Evolutionary conservation across 2,329 filamentous ascomycete genomes (phyloP), one percentile per base, ranked within the genome.

Genomic region (Sclerotiophoma versabilis): DNA sequence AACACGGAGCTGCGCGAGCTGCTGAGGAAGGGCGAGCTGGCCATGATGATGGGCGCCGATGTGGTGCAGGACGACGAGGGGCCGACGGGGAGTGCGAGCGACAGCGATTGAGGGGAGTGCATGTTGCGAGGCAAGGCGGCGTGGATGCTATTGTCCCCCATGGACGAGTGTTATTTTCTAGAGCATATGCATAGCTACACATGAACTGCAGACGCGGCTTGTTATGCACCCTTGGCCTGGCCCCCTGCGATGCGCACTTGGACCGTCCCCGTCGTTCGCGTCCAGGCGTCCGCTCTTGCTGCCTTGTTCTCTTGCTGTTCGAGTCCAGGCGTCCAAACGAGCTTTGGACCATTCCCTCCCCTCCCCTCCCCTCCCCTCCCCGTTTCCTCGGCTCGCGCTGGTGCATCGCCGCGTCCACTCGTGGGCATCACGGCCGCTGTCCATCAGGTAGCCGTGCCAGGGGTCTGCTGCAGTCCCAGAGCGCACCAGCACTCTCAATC

Each of bases 11-110:
- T 93, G 48, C 79, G 82, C 60, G 80, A 83, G 37, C 76, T 89
- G 53, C 83, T 93, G 68, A 81, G 87, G 75, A 85, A 86, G 76
- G 88, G 89, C 58, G 88, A 92, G 78, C 89, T 90, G 68, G 80
- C 84, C 6, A 74, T 81, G 60, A 73, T 72, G 57, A 76, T 75
- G 17, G 78, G 75, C 4, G 76, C 75, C 7, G 80, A 83, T 70
- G 75, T 81, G 17, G 78, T 82, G n/a, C 65, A 73, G 33, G 79
- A 80, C 39, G 79, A 81, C 27, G 79, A 79, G 42, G 79, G 67
- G 9, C 77, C 76, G 20, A 75, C 73, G 10, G 80, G 78, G 9
- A 82, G 79, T 54, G 80, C 76, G 57, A 82, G 79, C 60, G 80
- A 82, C 54, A 76, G 73, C 59, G 75, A 77, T 46, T 76, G 57